Conservation (phyloP, 306 rosid species). For the Acacia melanoxylon region DNA sequence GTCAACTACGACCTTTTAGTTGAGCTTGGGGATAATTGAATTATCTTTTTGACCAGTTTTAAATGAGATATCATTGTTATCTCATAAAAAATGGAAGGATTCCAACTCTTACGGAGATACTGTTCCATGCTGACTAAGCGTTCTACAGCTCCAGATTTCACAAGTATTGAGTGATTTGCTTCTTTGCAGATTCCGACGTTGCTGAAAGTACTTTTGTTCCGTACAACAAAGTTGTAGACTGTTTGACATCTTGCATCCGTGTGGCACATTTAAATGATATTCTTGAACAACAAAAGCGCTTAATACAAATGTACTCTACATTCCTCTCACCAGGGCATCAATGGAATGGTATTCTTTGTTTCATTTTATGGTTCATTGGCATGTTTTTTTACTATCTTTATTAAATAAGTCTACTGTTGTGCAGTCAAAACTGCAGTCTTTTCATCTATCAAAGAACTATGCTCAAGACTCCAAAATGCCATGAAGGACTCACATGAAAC, state of each 20-base stretch:
- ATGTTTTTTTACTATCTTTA: slow-evolving; percentile 12
- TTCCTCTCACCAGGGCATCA: slow-evolving; percentile 64
- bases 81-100: neutral
- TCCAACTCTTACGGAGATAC: neutral
- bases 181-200: slow-evolving; percentile 54
- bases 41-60: neutral
- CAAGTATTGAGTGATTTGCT: neutral
- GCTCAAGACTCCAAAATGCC: slow-evolving; percentile 57
- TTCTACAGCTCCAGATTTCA: neutral
- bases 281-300: slow-evolving; percentile 66
- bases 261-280: slow-evolving; percentile 71
- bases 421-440: slow-evolving; percentile 84
- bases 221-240: slow-evolving; percentile 69
- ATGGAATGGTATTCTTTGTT: slow-evolving; percentile 75
- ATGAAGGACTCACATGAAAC: slow-evolving; percentile 48
- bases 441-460: slow-evolving; percentile 71
- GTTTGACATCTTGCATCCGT: slow-evolving; percentile 80
- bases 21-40: neutral
- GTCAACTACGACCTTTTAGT: neutral
- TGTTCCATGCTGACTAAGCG: neutral
- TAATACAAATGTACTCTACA: slow-evolving; percentile 52
- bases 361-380: slow-evolving; percentile 13
- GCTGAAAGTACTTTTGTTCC: slow-evolving; percentile 62
- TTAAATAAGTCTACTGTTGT: slow-evolving; percentile 16
- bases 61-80: neutral